phyloP scores from a whole-genome alignment of 139 green algal species.

The Chlamydomonas schloesseri region DNA sequence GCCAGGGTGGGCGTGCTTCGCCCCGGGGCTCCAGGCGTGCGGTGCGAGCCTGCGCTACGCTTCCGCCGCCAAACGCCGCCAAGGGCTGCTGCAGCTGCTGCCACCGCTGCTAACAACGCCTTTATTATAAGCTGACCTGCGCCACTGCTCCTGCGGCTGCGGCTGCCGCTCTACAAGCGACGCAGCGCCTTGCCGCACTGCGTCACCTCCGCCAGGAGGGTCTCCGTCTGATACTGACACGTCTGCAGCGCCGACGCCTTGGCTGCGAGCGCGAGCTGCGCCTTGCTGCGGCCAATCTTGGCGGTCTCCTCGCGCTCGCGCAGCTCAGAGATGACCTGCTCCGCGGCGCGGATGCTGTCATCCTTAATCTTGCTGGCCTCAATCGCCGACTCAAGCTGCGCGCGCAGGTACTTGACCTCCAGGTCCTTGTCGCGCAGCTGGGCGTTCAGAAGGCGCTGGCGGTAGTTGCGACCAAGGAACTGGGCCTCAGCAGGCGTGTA shows the following conservation, averaged over 20 bases:
- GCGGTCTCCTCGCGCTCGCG: slow-evolving; percentile 18
- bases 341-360: slow-evolving; percentile 9
- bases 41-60: no score
- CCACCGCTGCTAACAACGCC: no score
- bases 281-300: slow-evolving; percentile 44
- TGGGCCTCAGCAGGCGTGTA: slow-evolving; percentile 28
- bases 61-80: no score
- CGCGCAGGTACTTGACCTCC: slow-evolving; percentile 27
- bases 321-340: slow-evolving; percentile 14
- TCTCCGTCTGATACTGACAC: slow-evolving; percentile 35
- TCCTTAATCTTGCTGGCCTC: slow-evolving; percentile 11
- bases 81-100: no score
- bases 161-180: not conserved
- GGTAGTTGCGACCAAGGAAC: slow-evolving; percentile 40
- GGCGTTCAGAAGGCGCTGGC: slow-evolving; percentile 20
- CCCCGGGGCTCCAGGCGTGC: no score
- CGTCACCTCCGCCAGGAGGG: slow-evolving; percentile 29
- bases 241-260: slow-evolving; percentile 35
- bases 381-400: slow-evolving; percentile 29
- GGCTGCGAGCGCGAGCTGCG: slow-evolving; percentile 43
- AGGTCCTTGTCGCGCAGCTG: slow-evolving; percentile 49
- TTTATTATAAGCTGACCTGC: no score
- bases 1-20: no score
- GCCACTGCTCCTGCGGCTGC: not conserved
- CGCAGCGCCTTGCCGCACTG: slow-evolving; percentile 22